These are phyloP conservation scores for Pichia terricola DNA, from an alignment of 1,139 yeast genomes.

Conservation along the genomic window DNA sequence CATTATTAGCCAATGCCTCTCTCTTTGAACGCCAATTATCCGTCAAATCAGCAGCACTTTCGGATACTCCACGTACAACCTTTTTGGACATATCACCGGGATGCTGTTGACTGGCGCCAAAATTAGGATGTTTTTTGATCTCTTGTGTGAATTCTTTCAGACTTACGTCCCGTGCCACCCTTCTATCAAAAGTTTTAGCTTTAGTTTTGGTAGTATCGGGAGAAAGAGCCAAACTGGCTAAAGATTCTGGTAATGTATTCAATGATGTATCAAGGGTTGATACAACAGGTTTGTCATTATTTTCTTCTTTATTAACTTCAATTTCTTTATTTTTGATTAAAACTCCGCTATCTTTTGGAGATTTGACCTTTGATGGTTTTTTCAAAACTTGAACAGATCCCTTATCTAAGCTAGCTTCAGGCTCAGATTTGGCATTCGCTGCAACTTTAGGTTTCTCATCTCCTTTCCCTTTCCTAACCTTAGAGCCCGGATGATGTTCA, in stretches of 20 bases:
- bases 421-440: background rate
- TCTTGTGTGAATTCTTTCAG: constrained; percentile 9
- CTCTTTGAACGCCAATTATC: background rate
- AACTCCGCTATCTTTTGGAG: too few species aligned
- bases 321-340: too few species aligned
- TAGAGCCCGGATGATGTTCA: background rate
- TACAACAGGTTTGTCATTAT: background rate
- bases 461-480: too few species aligned
- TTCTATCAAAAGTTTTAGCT: constrained; percentile 3
- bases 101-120: too few species aligned
- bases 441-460: too few species aligned
- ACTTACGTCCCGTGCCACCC: constrained; percentile 10
- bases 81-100: too few species aligned
- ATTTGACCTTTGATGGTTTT: background rate
- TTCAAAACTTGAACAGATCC: background rate
- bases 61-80: too few species aligned
- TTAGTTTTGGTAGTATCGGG: too few species aligned
- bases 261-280: too few species aligned
- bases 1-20: background rate
- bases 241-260: too few species aligned
- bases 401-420: background rate
- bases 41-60: background rate
- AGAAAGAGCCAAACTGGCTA: too few species aligned
- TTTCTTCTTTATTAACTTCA: background rate
- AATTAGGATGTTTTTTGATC: constrained; percentile 2